These are phyloP conservation scores for Cicer arietinum DNA, from an alignment of 306 rosid genomes.

Conservation along the genomic window DNA sequence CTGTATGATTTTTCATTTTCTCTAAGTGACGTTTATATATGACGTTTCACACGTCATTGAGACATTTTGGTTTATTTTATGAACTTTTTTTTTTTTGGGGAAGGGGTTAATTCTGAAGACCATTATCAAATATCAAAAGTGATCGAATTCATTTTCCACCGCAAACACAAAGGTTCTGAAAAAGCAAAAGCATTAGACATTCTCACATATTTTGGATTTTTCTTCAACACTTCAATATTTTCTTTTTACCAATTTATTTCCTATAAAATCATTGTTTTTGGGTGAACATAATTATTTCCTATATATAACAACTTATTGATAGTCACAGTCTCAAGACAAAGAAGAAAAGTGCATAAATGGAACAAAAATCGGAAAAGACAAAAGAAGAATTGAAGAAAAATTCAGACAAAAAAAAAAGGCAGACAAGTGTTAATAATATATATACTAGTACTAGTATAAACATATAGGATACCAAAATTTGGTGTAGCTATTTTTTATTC, in stretches of 20 bases:
- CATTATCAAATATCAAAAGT: slow-evolving; percentile 28
- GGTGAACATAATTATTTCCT: no score
- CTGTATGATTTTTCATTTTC: neutral
- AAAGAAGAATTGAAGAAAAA: no score
- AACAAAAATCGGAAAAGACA: no score
- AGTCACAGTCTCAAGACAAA: no score
- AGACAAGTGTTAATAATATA: no score
- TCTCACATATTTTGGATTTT: slow-evolving; percentile 44
- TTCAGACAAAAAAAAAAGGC: no score
- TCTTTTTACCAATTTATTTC: slow-evolving; percentile 15
- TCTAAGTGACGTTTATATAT: slow-evolving; percentile 27
- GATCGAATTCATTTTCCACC: slow-evolving; percentile 42
- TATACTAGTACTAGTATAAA: no score
- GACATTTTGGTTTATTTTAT: neutral
- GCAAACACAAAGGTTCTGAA: slow-evolving; percentile 44
- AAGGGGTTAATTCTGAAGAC: slow-evolving; percentile 1
- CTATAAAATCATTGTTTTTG: neutral
- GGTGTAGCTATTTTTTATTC: no score
- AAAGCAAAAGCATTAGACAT: slow-evolving; percentile 42
- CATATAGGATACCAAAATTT: no score
- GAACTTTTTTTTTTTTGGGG: neutral
- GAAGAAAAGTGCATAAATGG: no score
- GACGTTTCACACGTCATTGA: slow-evolving; percentile 38
- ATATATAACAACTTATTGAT: no score
- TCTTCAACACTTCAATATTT: neutral